Evolutionary conservation across 2,329 filamentous ascomycete genomes (phyloP), one percentile per base, ranked within the genome.

Genomic region (Nemania diffusa): DNA sequence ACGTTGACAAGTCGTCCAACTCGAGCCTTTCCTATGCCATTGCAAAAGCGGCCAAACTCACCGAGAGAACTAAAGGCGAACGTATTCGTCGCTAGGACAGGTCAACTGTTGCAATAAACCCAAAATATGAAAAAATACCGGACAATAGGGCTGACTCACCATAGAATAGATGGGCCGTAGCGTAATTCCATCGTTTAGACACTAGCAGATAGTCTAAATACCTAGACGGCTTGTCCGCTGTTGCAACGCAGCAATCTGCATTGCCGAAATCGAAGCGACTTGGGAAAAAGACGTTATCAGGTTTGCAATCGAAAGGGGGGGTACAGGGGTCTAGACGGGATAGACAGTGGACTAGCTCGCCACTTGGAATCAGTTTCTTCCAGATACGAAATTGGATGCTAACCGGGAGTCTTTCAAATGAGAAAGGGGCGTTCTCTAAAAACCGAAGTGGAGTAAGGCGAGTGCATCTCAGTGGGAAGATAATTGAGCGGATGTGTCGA

Each of bases 11-110:
- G 48, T 0, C 83, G 76, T n/a, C 83, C 78, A 0, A 81, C 65
- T 0, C 82, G 79, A 3, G 76, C 71, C 0, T 32, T 42, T 0
- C 79, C 78, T 24, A 85, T 85, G 0, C 83, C 80, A 1, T 70
- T 71, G 60, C 78, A 79, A 69, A 87, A 87, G 50, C 82, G 79
- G 59, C 80, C 81, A 72, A 83, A 81, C 72, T 87, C 84, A 52
- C 84, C 84, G 0, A 87, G 73, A n/a, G 81, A 84, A n/a, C 82
- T 84, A 70, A 87, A 86, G 0, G 80, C 81, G 66, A 86, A 86
- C 0, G 76, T 82, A 69, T 87, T 87, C 2, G 65, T 56, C 4
- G 59, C 66, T 68, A 62, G 22, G 55, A 1, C 1, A 40, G 11
- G 46, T 68, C 58, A 70, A 51, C 26, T 22, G 22, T 32, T 2